Base-by-base conservation (phyloP, 2,329 filamentous ascomycete genomes). In the Colletotrichum sp. region DNA sequence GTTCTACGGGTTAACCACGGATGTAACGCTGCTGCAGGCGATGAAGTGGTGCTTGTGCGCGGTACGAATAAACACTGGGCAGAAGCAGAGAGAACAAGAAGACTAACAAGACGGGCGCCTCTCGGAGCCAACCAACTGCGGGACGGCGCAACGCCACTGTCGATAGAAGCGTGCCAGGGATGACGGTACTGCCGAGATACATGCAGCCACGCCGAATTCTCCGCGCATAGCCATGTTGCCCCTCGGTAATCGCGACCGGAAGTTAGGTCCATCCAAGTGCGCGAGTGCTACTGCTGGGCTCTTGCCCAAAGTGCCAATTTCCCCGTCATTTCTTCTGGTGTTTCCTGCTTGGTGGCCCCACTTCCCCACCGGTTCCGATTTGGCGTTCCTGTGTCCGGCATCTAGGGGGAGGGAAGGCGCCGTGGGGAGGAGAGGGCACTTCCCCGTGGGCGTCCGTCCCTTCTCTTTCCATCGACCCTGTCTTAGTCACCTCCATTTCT, bases 301-400 rank as follows among this genome's bases (percentile, higher is more conserved):
- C 7, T 26, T 55, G 52, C 66, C 66, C 30, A 28, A 67, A 56
- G 15, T 52, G 28, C 69, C 26, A 66, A 24, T 71, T 74, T 28
- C 62, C 61, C 62, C 56, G 24, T 30, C 34, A 28, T 65, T 64
- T 30, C 69, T 71, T 66, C 48, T 58, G 36, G 12, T 65, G 28
- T 34, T 61, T 52, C 36, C 36, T 70, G 67, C 24, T 70, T 21
- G n/a, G 24, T 9, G 10, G 48, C 69, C 62, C 73, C 72, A 52
- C 70, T 75, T 73, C 73, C 64, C 73, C 70, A 69, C 70, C 64
- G 15, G 73, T 75, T 75, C 73, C 73, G 70, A 69, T 62, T 75
- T 55, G 32, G 34, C 24, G 58, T 71, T 52, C 34, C 24, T 32
- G 18, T 52, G 66, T 52, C 43, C 43, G 43, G 43, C 43, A 52